Evolutionary conservation across 208 protist genomes (phyloP), one percentile per base, ranked within the genome.

Genomic region (Leishmania martiniquensis): DNA sequence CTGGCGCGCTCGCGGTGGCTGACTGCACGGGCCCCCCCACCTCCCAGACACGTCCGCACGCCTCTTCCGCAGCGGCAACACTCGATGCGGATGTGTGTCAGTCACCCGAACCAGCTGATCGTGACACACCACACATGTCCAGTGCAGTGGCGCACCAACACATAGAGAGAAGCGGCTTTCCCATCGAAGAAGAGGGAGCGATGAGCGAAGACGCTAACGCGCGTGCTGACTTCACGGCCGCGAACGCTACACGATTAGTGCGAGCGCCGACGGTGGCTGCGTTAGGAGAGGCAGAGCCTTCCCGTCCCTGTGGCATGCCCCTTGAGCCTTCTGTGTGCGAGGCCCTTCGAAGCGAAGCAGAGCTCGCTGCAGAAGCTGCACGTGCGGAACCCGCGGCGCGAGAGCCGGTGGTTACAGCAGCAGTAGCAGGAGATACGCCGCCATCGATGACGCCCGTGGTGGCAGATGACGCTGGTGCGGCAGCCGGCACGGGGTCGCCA

Each of bases 281-380:
- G 20, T 22, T 32, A 73, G 9, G 51, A 72, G 45, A 5, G 2
- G 37, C 60, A 68, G 62, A 68, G 39, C 39, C 34, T 68, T 34
- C 22, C 39, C 39, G 4, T 20, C 52, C 25, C 59, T 34, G 25
- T 32, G 44, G 72, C 57, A 44, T 57, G 59, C 59, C 52, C 63
- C 75, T 73, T 45, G 71, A 76, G 42, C 47, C 77, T 13, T 29
- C 76, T 6, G 37, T 76, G 4, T 63, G 20, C 2, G 77, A 63
- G 2, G 72, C 62, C 1, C 57, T 65, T 15, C 77, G n/a, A 34
- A 29, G 69, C 2, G 75, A 84, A 65, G 62, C 39, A 32, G 44
- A n/a, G 13, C 52, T 62, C 37, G 34, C 51, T 22, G n/a, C n/a
- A n/a, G n/a, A n/a, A n/a, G n/a, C n/a, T n/a, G n/a, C n/a, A n/a